Percentiles rank a stretch among this genome's conserved stretches.
phyloP scores from a whole-genome alignment of 148 eudicot species.

The Persicaria tinctoria region DNA sequence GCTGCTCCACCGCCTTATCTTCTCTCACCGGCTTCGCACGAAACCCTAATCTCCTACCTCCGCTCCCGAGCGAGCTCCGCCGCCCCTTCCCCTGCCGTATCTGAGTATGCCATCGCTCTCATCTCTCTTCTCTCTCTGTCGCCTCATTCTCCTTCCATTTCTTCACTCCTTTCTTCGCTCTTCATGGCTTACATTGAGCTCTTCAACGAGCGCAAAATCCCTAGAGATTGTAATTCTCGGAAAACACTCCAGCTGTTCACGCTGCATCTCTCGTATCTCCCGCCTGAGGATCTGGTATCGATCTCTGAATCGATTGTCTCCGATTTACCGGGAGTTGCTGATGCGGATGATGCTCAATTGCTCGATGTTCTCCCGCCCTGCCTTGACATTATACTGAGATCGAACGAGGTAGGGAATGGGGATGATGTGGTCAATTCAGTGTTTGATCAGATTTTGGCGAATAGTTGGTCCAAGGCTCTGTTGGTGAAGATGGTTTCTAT shows the following conservation, averaged over 20 bases:
- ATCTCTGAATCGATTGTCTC: conserved; percentile 25
- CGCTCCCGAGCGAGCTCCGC: conserved; percentile 26
- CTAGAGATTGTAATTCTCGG: conserved; percentile 28
- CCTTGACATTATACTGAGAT: conserved; percentile 21
- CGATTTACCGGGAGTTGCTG: conserved; percentile 18
- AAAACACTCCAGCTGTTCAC: conserved; percentile 28
- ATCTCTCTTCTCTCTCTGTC: conserved; percentile 30
- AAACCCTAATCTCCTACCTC: conserved; percentile 40
- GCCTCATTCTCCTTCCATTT: conserved; percentile 18
- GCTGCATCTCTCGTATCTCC: conserved; percentile 21
- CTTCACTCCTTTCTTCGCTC: conserved; percentile 25
- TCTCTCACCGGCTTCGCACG: conserved; percentile 27
- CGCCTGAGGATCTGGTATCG: conserved; percentile 12
- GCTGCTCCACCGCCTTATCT: conserved; percentile 23
- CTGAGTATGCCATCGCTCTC: conserved; percentile 35
- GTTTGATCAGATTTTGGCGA: conserved; percentile 22
- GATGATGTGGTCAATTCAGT: conserved; percentile 17
- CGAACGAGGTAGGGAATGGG: conserved; percentile 19
- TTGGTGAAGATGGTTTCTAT: conserved; percentile 37
- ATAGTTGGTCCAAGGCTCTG: conserved; percentile 37
- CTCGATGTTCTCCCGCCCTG: conserved; percentile 34
- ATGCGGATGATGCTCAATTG: conserved; percentile 35
- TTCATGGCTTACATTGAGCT: conserved; percentile 27
- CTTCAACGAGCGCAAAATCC: conserved; percentile 32
- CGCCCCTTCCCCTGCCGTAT: conserved; percentile 21